Evolutionary conservation across 768 basidiomycete genomes (phyloP).

Genomic region (Serendipita indica): DNA sequence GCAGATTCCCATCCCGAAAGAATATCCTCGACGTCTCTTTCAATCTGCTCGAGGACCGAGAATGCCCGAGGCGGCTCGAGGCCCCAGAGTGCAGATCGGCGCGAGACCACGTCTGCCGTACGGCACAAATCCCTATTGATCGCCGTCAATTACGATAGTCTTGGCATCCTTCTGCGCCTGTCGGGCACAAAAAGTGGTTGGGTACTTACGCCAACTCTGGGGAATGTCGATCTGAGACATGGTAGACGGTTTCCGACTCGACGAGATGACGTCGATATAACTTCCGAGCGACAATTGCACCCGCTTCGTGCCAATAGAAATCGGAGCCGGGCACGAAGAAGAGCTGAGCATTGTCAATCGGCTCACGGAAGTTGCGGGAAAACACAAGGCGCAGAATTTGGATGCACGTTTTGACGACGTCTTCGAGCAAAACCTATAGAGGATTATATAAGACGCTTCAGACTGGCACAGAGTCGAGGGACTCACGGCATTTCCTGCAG

Average conservation of each 20-base stretch:
- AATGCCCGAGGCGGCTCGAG: no score
- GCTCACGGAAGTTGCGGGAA: neutral
- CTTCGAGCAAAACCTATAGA: neutral
- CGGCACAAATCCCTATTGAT: no score
- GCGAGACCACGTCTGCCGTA: no score
- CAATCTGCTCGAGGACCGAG: no score
- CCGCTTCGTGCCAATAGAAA: neutral
- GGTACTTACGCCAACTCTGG: neutral
- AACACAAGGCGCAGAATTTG: neutral
- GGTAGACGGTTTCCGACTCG: neutral
- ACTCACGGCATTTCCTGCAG: conserved; percentile 2
- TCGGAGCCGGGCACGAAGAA: neutral
- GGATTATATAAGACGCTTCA: neutral
- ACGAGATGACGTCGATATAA: neutral
- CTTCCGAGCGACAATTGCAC: neutral
- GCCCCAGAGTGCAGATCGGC: no score
- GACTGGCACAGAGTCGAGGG: neutral
- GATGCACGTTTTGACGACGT: neutral
- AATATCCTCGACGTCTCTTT: no score
- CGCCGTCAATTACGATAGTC: no score
- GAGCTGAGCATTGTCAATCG: neutral
- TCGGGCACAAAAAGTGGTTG: neutral
- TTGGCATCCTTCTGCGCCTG: no score
- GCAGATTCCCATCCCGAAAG: no score
- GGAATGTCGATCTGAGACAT: neutral